Percentiles rank a stretch among this genome's conserved stretches.
These are phyloP conservation scores for Yamadazyma endophytica DNA, from an alignment of 805 yeast species.

Conservation along the genomic window DNA sequence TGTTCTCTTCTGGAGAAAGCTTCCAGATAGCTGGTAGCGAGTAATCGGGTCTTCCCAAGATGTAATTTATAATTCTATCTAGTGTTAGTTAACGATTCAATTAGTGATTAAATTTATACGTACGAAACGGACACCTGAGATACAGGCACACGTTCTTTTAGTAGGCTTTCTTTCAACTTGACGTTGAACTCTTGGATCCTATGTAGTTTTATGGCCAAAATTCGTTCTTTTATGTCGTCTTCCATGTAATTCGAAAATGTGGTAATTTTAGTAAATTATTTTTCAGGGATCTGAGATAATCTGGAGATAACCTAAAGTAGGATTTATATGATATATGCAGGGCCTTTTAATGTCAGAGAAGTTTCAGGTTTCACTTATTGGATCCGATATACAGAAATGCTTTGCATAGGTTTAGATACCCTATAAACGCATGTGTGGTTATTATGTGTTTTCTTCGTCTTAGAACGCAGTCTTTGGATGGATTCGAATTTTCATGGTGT, in stretches of 20 bases:
- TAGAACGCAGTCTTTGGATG: too few species aligned
- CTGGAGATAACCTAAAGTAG: too few species aligned
- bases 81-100: constrained; percentile 5
- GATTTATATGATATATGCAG: too few species aligned
- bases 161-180: constrained; percentile 47
- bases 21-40: constrained; percentile 44
- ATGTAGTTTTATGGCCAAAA: constrained; percentile 54
- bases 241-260: constrained; percentile 9
- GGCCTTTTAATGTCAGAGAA: too few species aligned
- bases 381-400: too few species aligned
- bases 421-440: too few species aligned
- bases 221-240: constrained; percentile 29
- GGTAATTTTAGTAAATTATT: constrained; percentile 5
- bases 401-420: too few species aligned
- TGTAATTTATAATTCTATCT: constrained; percentile 39
- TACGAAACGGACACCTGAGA: constrained; percentile 54
- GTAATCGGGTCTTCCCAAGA: constrained; percentile 43
- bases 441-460: too few species aligned
- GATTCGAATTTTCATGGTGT: too few species aligned
- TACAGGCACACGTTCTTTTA: constrained; percentile 57
- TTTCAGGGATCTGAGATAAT: neutral
- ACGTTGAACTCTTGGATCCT: constrained; percentile 56
- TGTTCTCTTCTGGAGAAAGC: constrained; percentile 27
- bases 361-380: too few species aligned
- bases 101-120: constrained; percentile 7